Conservation (phyloP, 2,329 filamentous ascomycete species). For the Xylariaceae sp. region DNA sequence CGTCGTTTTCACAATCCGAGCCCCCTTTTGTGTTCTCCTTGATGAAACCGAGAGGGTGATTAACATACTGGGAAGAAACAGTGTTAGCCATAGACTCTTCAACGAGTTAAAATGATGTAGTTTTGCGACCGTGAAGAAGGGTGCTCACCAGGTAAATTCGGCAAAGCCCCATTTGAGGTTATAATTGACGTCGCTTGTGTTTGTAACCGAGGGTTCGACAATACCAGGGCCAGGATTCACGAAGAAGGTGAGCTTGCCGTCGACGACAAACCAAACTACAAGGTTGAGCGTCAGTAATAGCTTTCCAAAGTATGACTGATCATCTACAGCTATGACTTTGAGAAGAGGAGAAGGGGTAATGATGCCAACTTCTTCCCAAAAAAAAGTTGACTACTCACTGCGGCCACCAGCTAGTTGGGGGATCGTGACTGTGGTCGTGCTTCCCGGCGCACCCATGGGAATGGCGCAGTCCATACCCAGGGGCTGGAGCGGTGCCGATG, state of each 20-base stretch:
- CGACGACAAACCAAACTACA: constrained; percentile 60
- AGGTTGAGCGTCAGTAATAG: background rate
- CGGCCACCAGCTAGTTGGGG: constrained; percentile 65
- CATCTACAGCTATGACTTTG: background rate
- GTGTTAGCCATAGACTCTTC: background rate
- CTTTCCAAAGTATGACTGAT: background rate
- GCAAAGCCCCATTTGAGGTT: constrained; percentile 59
- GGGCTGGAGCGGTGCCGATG: constrained; percentile 43
- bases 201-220: constrained; percentile 69
- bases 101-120: background rate
- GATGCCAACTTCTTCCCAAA: background rate
- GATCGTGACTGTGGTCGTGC: constrained; percentile 55
- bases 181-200: constrained; percentile 58
- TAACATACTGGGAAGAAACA: constrained; percentile 10
- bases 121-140: background rate
- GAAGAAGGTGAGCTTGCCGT: constrained; percentile 57
- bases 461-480: constrained; percentile 58
- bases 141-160: constrained; percentile 37
- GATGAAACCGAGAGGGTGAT: background rate
- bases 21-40: background rate
- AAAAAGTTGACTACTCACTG: constrained; percentile 21
- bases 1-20: background rate
- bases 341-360: background rate
- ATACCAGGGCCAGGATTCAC: constrained; percentile 67
- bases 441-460: constrained; percentile 54